phyloP scores from a whole-genome alignment of 495 filamentous ascomycete genomes.

The Pyrenopolyporus hunteri region DNA sequence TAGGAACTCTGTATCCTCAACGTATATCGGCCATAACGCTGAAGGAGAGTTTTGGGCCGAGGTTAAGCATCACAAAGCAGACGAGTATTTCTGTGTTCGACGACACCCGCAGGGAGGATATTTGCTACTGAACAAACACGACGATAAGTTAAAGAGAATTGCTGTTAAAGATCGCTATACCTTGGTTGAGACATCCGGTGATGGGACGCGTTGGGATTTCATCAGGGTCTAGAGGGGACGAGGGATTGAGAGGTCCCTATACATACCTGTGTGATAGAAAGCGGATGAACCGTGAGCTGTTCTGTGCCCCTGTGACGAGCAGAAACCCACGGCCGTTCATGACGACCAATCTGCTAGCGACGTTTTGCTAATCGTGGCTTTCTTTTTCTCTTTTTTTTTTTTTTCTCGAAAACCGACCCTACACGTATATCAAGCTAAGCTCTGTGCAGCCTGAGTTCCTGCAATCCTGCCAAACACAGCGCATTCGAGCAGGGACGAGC shows the following conservation, averaged over 20 bases:
- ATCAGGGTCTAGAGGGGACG: no score
- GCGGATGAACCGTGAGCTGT: no score
- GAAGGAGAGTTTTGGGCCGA: background rate
- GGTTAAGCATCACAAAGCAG: background rate
- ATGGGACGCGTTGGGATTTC: background rate
- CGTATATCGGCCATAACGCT: constrained; percentile 1
- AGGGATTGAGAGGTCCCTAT: no score
- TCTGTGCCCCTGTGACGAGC: no score
- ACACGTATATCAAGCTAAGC: no score
- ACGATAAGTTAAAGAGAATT: background rate
- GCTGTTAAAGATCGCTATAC: background rate
- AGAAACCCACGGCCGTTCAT: no score
- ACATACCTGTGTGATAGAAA: no score
- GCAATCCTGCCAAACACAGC: constrained; percentile 65
- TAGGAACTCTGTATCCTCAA: background rate
- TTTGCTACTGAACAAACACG: background rate
- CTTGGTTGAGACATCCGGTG: background rate
- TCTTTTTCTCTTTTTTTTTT: no score
- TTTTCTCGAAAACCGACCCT: no score
- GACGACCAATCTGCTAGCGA: no score
- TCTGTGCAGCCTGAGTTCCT: constrained; percentile 53
- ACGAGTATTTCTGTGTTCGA: background rate
- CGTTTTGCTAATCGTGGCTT: no score
- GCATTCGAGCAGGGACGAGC: constrained; percentile 60
- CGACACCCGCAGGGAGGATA: constrained; percentile 1